These are phyloP conservation scores for Ambrosia trifida DNA, from an alignment of 129 eudicot species.

Conservation along the genomic window DNA sequence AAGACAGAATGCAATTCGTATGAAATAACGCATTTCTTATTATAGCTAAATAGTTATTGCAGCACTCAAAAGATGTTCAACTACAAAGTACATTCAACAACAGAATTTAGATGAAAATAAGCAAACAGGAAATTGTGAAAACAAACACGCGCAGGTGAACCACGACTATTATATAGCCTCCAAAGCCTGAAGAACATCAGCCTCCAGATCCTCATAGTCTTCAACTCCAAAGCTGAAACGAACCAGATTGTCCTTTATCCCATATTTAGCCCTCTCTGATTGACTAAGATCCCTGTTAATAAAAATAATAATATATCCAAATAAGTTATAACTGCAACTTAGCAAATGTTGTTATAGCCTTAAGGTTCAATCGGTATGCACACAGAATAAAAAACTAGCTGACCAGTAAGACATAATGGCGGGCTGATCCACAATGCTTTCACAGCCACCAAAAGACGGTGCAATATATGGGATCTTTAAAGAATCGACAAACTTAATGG, in stretches of 20 bases:
- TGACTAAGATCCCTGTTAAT: constrained; percentile 65
- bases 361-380: background rate
- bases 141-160: background rate
- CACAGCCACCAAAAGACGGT: constrained; percentile 88
- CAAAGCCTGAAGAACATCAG: constrained; percentile 74
- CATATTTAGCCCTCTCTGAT: constrained; percentile 64
- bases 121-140: background rate
- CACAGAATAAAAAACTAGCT: background rate
- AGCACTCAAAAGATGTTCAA: background rate
- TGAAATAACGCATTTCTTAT: background rate
- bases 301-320: background rate
- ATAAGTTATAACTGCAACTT: background rate
- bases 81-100: constrained; percentile 11
- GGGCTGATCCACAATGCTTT: constrained; percentile 89
- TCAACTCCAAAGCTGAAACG: constrained; percentile 84
- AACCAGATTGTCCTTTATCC: constrained; percentile 76
- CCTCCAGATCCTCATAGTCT: constrained; percentile 66
- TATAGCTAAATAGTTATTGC: background rate
- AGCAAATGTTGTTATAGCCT: background rate
- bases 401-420: constrained; percentile 92
- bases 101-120: background rate
- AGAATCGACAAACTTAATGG: constrained; percentile 64
- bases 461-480: constrained; percentile 78
- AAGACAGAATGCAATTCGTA: background rate
- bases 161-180: constrained; percentile 27